Evolutionary conservation across 140 eudicot species (phyloP).

Genomic region (Flaveria floridana): DNA sequence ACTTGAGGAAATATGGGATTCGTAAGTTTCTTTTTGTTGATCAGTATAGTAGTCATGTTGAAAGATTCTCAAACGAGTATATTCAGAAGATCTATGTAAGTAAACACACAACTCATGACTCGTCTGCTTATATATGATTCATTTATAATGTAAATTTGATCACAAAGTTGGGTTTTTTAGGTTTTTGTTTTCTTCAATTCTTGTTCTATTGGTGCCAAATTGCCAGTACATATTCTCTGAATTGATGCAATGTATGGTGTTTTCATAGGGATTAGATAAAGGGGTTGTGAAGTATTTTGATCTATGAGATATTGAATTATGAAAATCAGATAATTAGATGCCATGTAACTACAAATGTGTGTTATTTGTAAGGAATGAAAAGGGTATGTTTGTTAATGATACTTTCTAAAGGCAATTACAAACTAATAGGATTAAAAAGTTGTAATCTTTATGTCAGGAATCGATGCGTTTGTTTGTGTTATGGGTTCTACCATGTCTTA

Average conservation of each 20-base stretch:
- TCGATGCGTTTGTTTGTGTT: constrained; percentile 51
- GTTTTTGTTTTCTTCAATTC: background rate
- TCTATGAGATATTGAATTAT: background rate
- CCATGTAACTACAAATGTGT: background rate
- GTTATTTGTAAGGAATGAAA: background rate
- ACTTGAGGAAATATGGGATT: constrained; percentile 67
- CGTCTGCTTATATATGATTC: too few species aligned
- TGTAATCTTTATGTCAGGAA: constrained; percentile 40
- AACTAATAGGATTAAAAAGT: background rate
- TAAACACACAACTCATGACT: constrained; percentile 10
- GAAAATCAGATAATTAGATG: background rate
- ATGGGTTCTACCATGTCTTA: constrained; percentile 67
- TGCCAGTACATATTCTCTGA: background rate
- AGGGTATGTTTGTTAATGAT: background rate
- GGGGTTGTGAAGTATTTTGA: background rate
- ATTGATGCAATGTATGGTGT: background rate
- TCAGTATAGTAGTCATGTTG: constrained; percentile 58
- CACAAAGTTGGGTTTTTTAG: background rate
- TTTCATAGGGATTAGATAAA: too few species aligned
- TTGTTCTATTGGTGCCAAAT: background rate
- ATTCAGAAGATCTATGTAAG: constrained; percentile 67
- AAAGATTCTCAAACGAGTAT: constrained; percentile 57
- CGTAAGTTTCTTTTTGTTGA: constrained; percentile 82
- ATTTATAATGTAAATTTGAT: too few species aligned
- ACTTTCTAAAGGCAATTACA: background rate